phyloP scores from a whole-genome alignment of 1,139 yeast species.

The Debaryomyces udenii region DNA sequence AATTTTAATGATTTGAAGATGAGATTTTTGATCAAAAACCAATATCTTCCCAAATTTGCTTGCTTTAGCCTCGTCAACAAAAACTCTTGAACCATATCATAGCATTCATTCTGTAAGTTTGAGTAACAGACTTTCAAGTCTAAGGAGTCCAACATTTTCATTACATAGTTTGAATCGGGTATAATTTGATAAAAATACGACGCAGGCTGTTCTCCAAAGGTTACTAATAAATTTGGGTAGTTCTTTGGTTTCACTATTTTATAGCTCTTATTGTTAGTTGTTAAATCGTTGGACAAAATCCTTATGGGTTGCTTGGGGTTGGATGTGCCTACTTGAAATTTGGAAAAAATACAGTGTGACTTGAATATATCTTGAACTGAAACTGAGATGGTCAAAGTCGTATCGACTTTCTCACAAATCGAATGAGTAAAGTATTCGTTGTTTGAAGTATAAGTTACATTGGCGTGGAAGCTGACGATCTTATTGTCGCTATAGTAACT shows the following conservation, averaged over 20 bases:
- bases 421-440: slow-evolving; percentile 26
- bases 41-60: slow-evolving; percentile 18
- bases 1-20: slow-evolving; percentile 31
- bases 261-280: slow-evolving; percentile 40
- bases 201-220: slow-evolving; percentile 72
- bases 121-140: slow-evolving; percentile 48
- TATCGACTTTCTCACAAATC: slow-evolving; percentile 43
- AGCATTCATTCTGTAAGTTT: slow-evolving; percentile 48
- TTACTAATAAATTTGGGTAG: slow-evolving; percentile 37
- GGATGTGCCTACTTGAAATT: slow-evolving; percentile 67
- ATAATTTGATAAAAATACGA: slow-evolving; percentile 59
- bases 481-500: slow-evolving; percentile 31
- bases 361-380: slow-evolving; percentile 78
- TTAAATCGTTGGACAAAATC: slow-evolving; percentile 47
- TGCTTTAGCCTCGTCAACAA: slow-evolving; percentile 15
- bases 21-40: slow-evolving; percentile 29
- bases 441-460: slow-evolving; percentile 31
- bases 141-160: slow-evolving; percentile 38
- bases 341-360: slow-evolving; percentile 57
- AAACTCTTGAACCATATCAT: slow-evolving; percentile 17
- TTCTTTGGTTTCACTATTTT: slow-evolving; percentile 31
- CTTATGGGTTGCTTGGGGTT: slow-evolving; percentile 56
- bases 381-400: slow-evolving; percentile 61
- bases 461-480: slow-evolving; percentile 30
- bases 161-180: slow-evolving; percentile 22